Base-by-base conservation (phyloP, 2,329 filamentous ascomycete genomes). In the Hypoxylon sp. region DNA sequence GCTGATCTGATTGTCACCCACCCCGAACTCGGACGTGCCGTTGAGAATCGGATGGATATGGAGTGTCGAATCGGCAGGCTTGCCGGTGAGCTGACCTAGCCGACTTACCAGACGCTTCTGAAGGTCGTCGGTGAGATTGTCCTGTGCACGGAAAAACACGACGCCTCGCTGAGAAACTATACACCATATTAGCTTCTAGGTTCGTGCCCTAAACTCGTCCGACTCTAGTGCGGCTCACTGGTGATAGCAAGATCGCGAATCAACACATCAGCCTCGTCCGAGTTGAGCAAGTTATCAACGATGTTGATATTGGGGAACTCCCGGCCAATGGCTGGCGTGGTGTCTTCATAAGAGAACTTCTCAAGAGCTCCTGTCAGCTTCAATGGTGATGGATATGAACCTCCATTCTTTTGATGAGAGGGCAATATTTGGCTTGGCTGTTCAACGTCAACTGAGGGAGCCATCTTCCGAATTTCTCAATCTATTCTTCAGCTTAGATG, bases 91-190 rank as follows among this genome's bases (percentile, higher is more conserved):
- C 65, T 83, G 75, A 7, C 87, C 87, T 1, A 90, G 77, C 1
- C 80, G 78, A 10, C 85, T 77, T 27, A 84, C 81, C 0, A 89
- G 74, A 20, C 80, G 72, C 72, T 89, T 89, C 65, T 87, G 84
- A 4, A 85, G 76, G 0, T 83, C 82, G 63, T 87, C 81, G 63
- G 78, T 78, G 4, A 87, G 72, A 60, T 81, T 77, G 65, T 85
- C 75, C 59, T 89, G 86, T 8, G 79, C 77, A 11, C 86, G 81
- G 70, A 88, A 86, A 72, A 88, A 87, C 35, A 88, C 85, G 2
- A 88, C 86, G 1, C 85, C 85, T 11, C 86, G 79, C 60, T 83
- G 80, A 1, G 85, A 86, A 60, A 88, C 84, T 86, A 26, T 6
- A 18, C 8, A 4, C 15, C 9, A 17, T 24, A 24, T 46, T 15